Evolutionary conservation across 164 flowering plant genomes (phyloP).

Genomic region (Santalum album): DNA sequence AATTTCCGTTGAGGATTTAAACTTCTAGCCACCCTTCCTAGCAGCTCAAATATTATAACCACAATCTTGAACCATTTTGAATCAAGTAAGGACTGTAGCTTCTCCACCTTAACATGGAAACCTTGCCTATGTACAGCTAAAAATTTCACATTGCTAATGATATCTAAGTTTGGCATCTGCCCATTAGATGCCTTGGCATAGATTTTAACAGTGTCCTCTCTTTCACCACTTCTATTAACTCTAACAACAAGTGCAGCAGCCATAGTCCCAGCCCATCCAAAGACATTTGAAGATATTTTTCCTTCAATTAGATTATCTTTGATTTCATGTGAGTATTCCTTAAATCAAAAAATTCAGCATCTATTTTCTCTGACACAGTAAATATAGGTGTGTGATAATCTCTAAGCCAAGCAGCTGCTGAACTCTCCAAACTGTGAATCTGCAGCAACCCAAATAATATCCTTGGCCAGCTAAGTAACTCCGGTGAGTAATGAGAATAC

Average conservation of each 20-base stretch:
- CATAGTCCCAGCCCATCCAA: constrained; percentile 92
- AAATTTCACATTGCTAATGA: constrained; percentile 76
- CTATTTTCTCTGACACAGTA: constrained; percentile 17
- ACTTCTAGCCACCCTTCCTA: constrained; percentile 51
- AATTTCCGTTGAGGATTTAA: constrained; percentile 75
- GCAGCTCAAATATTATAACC: constrained; percentile 45
- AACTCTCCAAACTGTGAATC: constrained; percentile 79
- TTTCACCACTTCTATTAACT: constrained; percentile 37
- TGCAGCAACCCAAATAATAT: constrained; percentile 88
- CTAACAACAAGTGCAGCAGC: constrained; percentile 91
- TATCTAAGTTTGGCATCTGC: constrained; percentile 98
- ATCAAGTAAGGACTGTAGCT: constrained; percentile 37
- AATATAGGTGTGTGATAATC: constrained; percentile 67
- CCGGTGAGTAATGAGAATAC: constrained; percentile 64
- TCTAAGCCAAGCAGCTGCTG: constrained; percentile 83
- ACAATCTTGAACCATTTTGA: constrained; percentile 46
- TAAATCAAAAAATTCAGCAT: constrained; percentile 20
- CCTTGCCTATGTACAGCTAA: constrained; percentile 90
- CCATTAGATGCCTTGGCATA: constrained; percentile 97
- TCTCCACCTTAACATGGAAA: constrained; percentile 62
- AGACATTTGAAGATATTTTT: constrained; percentile 25
- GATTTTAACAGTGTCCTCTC: constrained; percentile 56
- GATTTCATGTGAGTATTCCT: constrained; percentile 9
- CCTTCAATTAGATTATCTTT: constrained; percentile 12
- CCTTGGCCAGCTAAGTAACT: constrained; percentile 94